A percentile compares a stretch with the other conserved stretches of the same genome.
phyloP scores from a whole-genome alignment of 441 rosid species.

The Adansonia gregorii region DNA sequence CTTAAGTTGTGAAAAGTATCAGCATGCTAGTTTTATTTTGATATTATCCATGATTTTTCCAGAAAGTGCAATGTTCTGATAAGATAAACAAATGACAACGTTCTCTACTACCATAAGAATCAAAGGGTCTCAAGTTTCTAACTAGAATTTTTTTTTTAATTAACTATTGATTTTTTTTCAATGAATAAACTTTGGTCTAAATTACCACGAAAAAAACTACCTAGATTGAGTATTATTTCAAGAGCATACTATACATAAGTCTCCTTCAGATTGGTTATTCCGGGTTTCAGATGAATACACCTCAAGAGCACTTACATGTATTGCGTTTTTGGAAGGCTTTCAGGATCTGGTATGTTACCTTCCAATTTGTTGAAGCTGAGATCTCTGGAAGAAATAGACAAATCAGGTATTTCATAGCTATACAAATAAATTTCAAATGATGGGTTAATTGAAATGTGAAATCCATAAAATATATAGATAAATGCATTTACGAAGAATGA shows the following conservation, averaged over 20 bases:
- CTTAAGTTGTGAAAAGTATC: background rate
- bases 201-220: background rate
- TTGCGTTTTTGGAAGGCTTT: constrained; percentile 18
- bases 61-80: background rate
- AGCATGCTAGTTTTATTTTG: background rate
- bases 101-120: background rate
- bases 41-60: background rate
- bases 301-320: constrained; percentile 37
- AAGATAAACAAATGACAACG: background rate
- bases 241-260: background rate
- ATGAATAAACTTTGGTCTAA: background rate
- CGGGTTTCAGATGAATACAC: background rate
- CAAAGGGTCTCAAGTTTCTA: background rate
- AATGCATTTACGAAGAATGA: constrained; percentile 3
- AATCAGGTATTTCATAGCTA: background rate
- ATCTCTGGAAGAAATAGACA: constrained; percentile 36
- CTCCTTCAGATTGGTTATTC: background rate
- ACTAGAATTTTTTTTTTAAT: background rate
- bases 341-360: constrained; percentile 36
- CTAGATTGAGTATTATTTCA: background rate
- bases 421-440: background rate
- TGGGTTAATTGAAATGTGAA: background rate
- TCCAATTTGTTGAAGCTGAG: constrained; percentile 49
- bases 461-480: background rate
- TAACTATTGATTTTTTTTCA: background rate